A percentile compares a stretch with the other conserved stretches of the same genome.
Evolutionary conservation across 805 yeast genomes (phyloP).

Genomic region (Metschnikowia gruessii): DNA sequence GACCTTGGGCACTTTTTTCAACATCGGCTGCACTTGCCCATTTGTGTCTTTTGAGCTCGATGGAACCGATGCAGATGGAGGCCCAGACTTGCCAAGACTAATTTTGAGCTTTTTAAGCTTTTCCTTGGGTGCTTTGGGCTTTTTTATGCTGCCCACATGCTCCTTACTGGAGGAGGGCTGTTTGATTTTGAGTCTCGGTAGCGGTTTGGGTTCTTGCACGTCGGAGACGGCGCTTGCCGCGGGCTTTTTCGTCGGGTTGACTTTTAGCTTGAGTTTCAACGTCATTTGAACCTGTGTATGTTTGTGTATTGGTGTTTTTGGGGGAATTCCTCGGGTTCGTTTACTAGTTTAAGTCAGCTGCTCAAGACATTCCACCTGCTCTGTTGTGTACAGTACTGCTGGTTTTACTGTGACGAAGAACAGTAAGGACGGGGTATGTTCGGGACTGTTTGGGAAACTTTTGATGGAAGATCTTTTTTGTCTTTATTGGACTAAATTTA

Average conservation of each 20-base stretch:
- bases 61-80: conserved; percentile 2
- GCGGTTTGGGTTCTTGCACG: conserved; percentile 8
- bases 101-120: conserved; percentile 27
- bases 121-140: conserved; percentile 17
- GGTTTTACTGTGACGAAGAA: too few relatives aligned
- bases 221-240: conserved; percentile 2
- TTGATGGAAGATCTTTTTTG: too few relatives aligned
- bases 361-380: too few relatives aligned
- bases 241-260: conserved; percentile 14
- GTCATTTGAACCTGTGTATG: conserved; percentile 12
- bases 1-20: conserved; percentile 40
- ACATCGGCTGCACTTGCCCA: conserved; percentile 9
- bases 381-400: too few relatives aligned
- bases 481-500: too few relatives aligned
- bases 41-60: neutral
- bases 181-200: conserved; percentile 23
- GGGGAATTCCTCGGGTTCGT: too few relatives aligned
- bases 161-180: conserved; percentile 18
- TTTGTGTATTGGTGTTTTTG: too few relatives aligned
- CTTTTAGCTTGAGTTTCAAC: conserved; percentile 22
- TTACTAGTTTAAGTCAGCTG: too few relatives aligned
- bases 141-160: conserved; percentile 10
- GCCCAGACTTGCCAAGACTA: conserved; percentile 19
- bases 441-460: too few relatives aligned
- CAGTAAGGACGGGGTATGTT: too few relatives aligned